Conservation (phyloP, 345 rosid species). For the Salix purpurea region DNA sequence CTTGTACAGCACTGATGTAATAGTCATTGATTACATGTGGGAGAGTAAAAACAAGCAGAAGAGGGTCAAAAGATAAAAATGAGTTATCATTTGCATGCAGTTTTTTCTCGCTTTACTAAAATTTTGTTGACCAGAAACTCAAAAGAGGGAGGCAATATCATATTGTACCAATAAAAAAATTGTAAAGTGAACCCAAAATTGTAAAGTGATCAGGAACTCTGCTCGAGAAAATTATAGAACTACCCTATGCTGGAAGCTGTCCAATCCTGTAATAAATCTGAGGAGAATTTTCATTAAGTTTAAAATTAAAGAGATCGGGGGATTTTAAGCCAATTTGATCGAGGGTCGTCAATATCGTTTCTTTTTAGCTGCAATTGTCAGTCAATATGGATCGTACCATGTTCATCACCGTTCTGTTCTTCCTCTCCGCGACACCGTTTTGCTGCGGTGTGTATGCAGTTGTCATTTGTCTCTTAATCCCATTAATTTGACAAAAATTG, state of each 20-base stretch:
- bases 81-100: slow-evolving; percentile 13
- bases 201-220: background rate
- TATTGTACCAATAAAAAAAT: slow-evolving; percentile 8
- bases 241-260: background rate
- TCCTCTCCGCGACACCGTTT: no score
- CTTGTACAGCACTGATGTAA: background rate
- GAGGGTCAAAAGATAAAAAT: slow-evolving; percentile 13
- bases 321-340: no score
- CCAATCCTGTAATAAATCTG: no score
- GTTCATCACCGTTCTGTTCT: no score
- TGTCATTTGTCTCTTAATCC: no score
- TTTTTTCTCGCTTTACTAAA: slow-evolving; percentile 1
- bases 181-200: slow-evolving; percentile 7
- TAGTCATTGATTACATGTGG: background rate
- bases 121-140: slow-evolving; percentile 15
- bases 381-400: no score
- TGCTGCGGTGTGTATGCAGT: no score
- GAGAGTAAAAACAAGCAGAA: slow-evolving; percentile 6
- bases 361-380: no score
- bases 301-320: no score
- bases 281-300: no score
- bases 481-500: no score
- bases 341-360: no score
- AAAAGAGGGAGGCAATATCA: slow-evolving; percentile 24
- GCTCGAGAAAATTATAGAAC: background rate